Conservation (phyloP, 2,329 filamentous ascomycete genomes). For the Cercospora beticola region DNA sequence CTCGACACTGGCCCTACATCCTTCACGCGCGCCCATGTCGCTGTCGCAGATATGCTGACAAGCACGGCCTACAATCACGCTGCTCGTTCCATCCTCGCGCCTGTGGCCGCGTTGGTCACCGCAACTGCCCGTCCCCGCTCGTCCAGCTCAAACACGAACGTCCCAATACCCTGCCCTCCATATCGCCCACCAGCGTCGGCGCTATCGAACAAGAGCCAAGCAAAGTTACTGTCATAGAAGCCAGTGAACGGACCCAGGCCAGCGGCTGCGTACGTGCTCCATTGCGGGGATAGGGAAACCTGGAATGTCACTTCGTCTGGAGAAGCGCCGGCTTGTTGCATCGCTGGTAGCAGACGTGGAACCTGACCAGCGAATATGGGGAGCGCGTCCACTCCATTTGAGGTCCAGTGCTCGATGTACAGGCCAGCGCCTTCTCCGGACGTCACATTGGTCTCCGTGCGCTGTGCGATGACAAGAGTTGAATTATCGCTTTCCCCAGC, state of each 20-base stretch:
- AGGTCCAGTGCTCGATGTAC: neutral
- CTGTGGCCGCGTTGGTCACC: neutral
- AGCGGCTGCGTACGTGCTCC: neutral
- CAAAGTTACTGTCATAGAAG: slow-evolving; percentile 3
- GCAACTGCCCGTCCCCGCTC: neutral
- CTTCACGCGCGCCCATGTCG: neutral
- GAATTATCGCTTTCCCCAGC: neutral
- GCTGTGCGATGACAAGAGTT: neutral
- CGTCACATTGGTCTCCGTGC: neutral
- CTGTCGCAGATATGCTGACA: neutral
- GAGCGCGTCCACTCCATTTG: neutral
- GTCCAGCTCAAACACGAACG: slow-evolving; percentile 9
- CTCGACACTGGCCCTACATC: neutral
- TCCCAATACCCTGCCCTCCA: neutral
- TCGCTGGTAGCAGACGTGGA: neutral
- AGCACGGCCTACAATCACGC: neutral
- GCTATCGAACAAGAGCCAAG: neutral
- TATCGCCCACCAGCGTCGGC: neutral
- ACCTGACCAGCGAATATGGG: neutral
- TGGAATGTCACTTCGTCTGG: neutral
- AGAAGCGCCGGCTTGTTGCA: neutral
- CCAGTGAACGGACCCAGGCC: neutral
- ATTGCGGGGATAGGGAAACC: neutral
- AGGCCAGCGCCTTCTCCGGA: neutral
- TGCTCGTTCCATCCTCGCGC: neutral